phyloP scores from a whole-genome alignment of 2,329 filamentous ascomycete genomes.

The Penicillium expansum region DNA sequence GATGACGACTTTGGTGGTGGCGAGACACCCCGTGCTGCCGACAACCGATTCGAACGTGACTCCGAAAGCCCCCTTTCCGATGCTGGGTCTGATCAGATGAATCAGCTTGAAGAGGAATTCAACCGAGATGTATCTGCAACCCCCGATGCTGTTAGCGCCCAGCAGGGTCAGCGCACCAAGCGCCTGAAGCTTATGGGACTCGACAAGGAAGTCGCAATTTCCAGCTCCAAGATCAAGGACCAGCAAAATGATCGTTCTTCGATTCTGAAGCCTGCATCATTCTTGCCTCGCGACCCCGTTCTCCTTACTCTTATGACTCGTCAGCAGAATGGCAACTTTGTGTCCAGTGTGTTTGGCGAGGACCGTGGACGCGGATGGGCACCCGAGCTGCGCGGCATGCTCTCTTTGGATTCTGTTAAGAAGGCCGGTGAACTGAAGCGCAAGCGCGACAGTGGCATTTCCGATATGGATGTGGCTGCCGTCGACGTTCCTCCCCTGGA shows the following conservation, averaged over 20 bases:
- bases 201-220: slow-evolving; percentile 78
- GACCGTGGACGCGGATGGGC: slow-evolving; percentile 79
- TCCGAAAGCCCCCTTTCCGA: slow-evolving; percentile 70
- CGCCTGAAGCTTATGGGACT: slow-evolving; percentile 78
- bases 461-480: slow-evolving; percentile 70
- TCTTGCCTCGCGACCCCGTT: slow-evolving; percentile 82
- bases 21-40: slow-evolving; percentile 50
- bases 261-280: slow-evolving; percentile 78
- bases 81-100: slow-evolving; percentile 62
- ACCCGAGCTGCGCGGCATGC: slow-evolving; percentile 84
- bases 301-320: slow-evolving; percentile 85
- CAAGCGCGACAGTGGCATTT: slow-evolving; percentile 85
- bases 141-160: slow-evolving; percentile 55
- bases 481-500: slow-evolving; percentile 61
- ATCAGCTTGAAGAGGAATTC: slow-evolving; percentile 50
- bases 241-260: slow-evolving; percentile 82
- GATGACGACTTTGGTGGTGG: slow-evolving; percentile 60
- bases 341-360: slow-evolving; percentile 80
- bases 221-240: slow-evolving; percentile 73
- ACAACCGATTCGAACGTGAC: slow-evolving; percentile 56
- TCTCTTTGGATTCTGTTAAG: slow-evolving; percentile 80
- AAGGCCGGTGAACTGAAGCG: slow-evolving; percentile 80
- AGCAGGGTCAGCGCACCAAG: slow-evolving; percentile 70
- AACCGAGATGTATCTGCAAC: slow-evolving; percentile 18
- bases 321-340: slow-evolving; percentile 87